Conservation (phyloP, 305 asterid species). For the Fraxinus albicans region DNA sequence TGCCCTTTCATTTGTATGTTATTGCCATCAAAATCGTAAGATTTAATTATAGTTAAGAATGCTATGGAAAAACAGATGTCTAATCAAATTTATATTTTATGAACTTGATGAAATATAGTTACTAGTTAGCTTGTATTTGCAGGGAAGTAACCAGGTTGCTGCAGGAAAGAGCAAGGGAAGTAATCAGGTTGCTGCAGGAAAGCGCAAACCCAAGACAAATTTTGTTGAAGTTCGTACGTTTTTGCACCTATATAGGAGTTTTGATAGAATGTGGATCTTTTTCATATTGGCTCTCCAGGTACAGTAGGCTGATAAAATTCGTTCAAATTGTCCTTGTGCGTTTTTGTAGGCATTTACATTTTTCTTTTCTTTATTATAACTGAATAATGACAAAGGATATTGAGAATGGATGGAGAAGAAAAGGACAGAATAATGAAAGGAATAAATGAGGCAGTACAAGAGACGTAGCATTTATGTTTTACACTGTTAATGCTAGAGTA, state of each 20-base stretch:
- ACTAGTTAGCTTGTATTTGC: conserved; percentile 31
- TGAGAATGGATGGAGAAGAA: conserved; percentile 3
- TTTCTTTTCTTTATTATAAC: conserved; percentile 15
- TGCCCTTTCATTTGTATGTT: background rate
- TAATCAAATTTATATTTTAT: conserved; percentile 9
- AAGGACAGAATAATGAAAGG: conserved; percentile 11
- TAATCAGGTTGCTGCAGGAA: conserved; percentile 52
- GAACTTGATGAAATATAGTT: conserved; percentile 10
- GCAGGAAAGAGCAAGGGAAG: conserved; percentile 59
- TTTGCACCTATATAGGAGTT: conserved; percentile 95
- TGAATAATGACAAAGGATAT: conserved; percentile 12
- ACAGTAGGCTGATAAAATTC: conserved; percentile 11
- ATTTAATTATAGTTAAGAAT: background rate
- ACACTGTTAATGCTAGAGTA: background rate
- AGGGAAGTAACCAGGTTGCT: conserved; percentile 49
- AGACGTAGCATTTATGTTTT: background rate
- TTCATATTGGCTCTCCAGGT: conserved; percentile 95
- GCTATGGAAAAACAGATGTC: conserved; percentile 3
- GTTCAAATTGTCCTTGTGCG: conserved; percentile 6
- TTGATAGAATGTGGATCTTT: conserved; percentile 96
- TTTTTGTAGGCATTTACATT: conserved; percentile 2
- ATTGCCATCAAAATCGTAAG: background rate
- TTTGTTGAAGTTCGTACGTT: conserved; percentile 97
- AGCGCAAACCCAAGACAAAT: conserved; percentile 88
- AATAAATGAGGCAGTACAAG: conserved; percentile 2